Base-by-base conservation (phyloP, 805 yeast species). In the Metschnikowia vanudenii region DNA sequence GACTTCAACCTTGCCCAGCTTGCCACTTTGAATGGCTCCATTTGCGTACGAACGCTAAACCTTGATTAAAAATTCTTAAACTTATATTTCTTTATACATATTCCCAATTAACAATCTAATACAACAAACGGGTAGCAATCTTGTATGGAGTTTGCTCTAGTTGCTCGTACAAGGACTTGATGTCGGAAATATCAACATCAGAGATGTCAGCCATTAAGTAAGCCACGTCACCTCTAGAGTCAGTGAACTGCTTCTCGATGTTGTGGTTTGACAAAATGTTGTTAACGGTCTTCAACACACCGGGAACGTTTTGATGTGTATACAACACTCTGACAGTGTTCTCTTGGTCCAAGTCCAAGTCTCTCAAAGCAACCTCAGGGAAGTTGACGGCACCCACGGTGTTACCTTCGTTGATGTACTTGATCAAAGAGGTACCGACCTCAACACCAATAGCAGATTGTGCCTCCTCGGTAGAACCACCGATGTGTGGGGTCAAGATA, bases 381-480 rank as follows among this genome's bases (percentile, higher is more conserved):
- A 94, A 91, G 80, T 94, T 94, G 49, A 92, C 99, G 5, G 98
- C 91, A 61, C 97, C 98, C 41, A 80, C 80, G 13, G 98, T 87
- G 61, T 82, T 77, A 76, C 99, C 99, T 76, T 92, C 98, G 72
- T 91, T 92, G 68, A 94, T 86, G 75, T 90, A 94, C 65, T 88
- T 88, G 55, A 91, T 77, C 61, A 94, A 78, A 33, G 96, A 83
- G 38, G 85, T 76, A 50, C 85, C 88, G 51, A 94, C 99, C 75
- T 94, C 99, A 51, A 92, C 76, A 73, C 99, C 99, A 63, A 94
- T 94, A 34, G 98, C 96, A 46, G 88, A 79, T 78, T 94, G 99
- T 32, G 99, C 99, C 76, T 94, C 99, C 71, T 92, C 98, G 39
- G 99, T 94, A 42, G 97, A 90, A 57, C 99, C 99, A 73, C 99